Percentiles rank a stretch among this genome's conserved stretches.
Conservation (phyloP, 202 grass and related monocot species). For the Bolboschoenoplectus hybrid region DNA sequence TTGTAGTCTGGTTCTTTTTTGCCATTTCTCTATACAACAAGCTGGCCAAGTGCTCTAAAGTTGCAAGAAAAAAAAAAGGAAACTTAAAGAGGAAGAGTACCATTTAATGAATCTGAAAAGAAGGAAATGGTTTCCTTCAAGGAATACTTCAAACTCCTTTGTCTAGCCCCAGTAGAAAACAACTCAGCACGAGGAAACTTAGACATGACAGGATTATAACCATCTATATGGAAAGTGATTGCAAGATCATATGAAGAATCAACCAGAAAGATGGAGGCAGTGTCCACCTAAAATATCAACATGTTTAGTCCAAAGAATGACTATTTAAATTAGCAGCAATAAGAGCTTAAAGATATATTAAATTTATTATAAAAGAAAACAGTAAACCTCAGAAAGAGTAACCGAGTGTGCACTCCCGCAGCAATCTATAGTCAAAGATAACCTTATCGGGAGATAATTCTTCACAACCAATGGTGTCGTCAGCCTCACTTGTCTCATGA, state of each 20-base stretch:
- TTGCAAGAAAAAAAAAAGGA: not conserved
- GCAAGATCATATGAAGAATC: constrained; percentile 89
- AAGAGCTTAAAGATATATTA: constrained; percentile 41
- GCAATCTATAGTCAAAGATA: constrained; percentile 85
- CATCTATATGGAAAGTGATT: constrained; percentile 77
- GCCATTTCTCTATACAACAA: constrained; percentile 23
- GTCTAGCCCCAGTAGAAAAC: constrained; percentile 71
- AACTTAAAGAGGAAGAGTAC: constrained; percentile 40
- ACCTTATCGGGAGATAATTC: constrained; percentile 77
- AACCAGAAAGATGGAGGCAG: constrained; percentile 74
- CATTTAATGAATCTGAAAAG: constrained; percentile 64
- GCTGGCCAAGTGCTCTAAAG: not conserved
- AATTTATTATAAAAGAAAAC: constrained; percentile 38
- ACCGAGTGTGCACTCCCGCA: constrained; percentile 63
- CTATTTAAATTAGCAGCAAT: constrained; percentile 32
- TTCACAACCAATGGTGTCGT: constrained; percentile 84
- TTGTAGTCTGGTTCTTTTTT: not conserved
- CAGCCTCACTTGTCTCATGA: constrained; percentile 80
- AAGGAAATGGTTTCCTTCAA: constrained; percentile 74
- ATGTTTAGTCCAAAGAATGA: constrained; percentile 37
- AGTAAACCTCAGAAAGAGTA: constrained; percentile 72
- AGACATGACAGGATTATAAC: constrained; percentile 58
- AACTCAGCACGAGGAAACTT: constrained; percentile 84
- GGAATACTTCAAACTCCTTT: constrained; percentile 69
- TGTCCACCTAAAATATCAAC: constrained; percentile 61